Evolutionary conservation across 176 grass and related monocot genomes (phyloP).

Genomic region (Avena sativa): DNA sequence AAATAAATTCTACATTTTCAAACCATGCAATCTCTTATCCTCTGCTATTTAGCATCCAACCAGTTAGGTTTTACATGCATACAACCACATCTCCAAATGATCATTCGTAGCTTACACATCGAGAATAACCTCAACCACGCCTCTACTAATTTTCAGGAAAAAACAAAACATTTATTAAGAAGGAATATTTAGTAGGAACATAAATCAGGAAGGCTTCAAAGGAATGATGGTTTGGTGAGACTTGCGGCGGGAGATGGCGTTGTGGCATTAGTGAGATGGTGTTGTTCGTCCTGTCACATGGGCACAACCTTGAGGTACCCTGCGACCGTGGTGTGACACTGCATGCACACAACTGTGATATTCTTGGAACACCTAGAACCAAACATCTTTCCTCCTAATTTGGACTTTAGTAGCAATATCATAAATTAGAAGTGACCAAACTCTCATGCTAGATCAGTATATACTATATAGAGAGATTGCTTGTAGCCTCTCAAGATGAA

Average conservation of each 20-base stretch:
- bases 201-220: neutral
- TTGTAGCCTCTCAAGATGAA: neutral
- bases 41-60: neutral
- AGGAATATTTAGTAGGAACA: neutral
- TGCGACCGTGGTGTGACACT: neutral
- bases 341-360: neutral
- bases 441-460: too few species aligned
- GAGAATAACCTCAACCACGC: neutral
- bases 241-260: neutral
- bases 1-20: neutral
- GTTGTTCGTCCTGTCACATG: too few species aligned
- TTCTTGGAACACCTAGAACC: conserved; percentile 5
- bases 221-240: neutral
- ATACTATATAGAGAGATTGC: too few species aligned
- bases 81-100: conserved; percentile 1
- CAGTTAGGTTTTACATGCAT: neutral
- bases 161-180: neutral
- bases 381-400: neutral
- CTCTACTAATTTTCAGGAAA: neutral
- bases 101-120: neutral
- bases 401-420: neutral
- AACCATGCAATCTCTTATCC: neutral
- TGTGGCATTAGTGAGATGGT: neutral
- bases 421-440: neutral
- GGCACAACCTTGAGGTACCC: too few species aligned